Percentiles rank a stretch among this genome's conserved stretches.
phyloP scores from a whole-genome alignment of 768 basidiomycete genomes.

The Mycena vitilis region DNA sequence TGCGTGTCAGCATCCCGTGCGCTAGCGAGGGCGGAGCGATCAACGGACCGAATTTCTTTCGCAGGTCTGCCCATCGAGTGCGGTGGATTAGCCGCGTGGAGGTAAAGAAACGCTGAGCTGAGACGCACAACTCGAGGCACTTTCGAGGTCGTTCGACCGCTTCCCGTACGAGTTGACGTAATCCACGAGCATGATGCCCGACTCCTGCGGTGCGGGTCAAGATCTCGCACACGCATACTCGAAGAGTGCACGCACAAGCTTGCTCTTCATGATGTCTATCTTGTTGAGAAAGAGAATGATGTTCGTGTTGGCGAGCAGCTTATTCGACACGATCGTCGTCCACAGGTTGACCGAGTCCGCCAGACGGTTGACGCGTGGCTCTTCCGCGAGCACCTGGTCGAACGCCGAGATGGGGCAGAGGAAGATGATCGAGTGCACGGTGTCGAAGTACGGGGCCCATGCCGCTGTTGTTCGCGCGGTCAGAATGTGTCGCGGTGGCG shows the following conservation, averaged over 20 bases:
- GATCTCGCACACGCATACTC: too few relatives aligned
- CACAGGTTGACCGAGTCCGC: constrained; percentile 84
- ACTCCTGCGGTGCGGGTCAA: constrained; percentile 38
- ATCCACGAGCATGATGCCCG: constrained; percentile 72
- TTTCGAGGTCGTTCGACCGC: constrained; percentile 76
- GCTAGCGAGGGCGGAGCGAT: not conserved
- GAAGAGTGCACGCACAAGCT: too few relatives aligned
- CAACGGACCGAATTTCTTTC: constrained; percentile 58
- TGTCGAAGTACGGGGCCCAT: constrained; percentile 72
- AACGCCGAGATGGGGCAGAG: constrained; percentile 78
- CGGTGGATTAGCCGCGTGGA: constrained; percentile 20
- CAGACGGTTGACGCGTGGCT: constrained; percentile 70
- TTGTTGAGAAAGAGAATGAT: constrained; percentile 88
- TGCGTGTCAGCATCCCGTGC: not conserved
- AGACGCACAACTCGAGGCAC: constrained; percentile 71
- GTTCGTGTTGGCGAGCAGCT: constrained; percentile 75
- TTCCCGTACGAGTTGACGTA: constrained; percentile 80
- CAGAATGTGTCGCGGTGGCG: constrained; percentile 13
- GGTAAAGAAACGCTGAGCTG: constrained; percentile 18
- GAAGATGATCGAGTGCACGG: constrained; percentile 80
- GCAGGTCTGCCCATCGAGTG: constrained; percentile 47
- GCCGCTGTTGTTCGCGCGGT: constrained; percentile 58
- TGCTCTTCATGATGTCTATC: constrained; percentile 77
- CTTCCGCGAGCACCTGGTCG: constrained; percentile 77
- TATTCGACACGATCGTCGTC: constrained; percentile 79